Evolutionary conservation across 495 filamentous ascomycete species (phyloP), one percentile per base, ranked within the genome.

Genomic region (Podospora pseudoanserina): DNA sequence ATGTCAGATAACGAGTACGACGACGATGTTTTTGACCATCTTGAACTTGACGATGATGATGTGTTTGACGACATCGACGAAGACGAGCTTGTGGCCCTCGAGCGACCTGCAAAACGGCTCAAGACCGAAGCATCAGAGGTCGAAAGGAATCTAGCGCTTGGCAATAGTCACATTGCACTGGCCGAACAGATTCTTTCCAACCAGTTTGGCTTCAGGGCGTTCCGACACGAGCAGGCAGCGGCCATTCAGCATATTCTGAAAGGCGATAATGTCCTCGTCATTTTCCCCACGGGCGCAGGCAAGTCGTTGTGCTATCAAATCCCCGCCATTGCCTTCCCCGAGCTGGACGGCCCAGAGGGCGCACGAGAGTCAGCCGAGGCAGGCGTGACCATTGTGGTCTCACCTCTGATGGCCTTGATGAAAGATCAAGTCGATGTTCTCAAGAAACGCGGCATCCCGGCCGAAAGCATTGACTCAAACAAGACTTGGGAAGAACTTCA

Each of bases 281-380:
- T 89, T 19, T 89, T 88, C 66, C 87, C 87, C 1, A 88, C 87
- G 5, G 86, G 85, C 30, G 86, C 84, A 9, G 86, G 86, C 7
- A 88, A 87, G 72, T 87, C 84, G 44, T 74, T 87, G 0, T 83
- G 83, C 55, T 87, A 85, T n/a, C 72, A 88, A 76, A 79, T 88
- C 56, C 86, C 86, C 0, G 85, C 84, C 26, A 69, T 87, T 39
- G 80, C 81, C 0, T 85, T 88, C 63, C 75, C 79, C n/a, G 78
- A 83, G 63, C 67, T 81, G 44, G 86, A 87, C 56, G 3, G 39
- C 71, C 1, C 23, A 23, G 67, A 64, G 19, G 74, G 72, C 0
- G 67, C 61, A 4, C 58, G 72, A 16, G 68, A 66, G n/a, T 71
- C 72, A 27, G 66, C 65, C 4, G 67, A 73, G 4, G 26, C 74